Evolutionary conservation across 306 rosid genomes (phyloP), one percentile per base, ranked within the genome.

Genomic region (Clitoria ternatea): DNA sequence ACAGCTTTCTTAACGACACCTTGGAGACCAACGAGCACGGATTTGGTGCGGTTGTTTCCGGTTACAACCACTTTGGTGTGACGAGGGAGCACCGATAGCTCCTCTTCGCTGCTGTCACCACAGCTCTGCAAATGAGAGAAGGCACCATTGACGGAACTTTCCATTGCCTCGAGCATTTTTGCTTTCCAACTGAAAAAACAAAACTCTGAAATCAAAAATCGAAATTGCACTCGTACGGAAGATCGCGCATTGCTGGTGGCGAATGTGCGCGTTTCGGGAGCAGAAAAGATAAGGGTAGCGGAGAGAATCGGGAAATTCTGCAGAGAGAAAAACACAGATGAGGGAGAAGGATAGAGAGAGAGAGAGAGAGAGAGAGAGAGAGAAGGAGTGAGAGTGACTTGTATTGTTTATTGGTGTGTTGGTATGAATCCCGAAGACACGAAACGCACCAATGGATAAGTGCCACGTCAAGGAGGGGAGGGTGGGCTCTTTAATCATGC

Each of bases 1-100:
- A 94, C 99, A 64, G 99, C 99, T 74, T 94, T 94, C 86, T 94
- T 94, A 26, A 94, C 99, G 9, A 94, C 99, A 1, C 99, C 99
- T 64, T 84, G 97, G 1, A 94, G 96, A 50, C 99, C 99, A 40
- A 94, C 97, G 11, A 94, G 99, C 5, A 94, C 99, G 2, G 99
- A 94, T 84, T 94, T 94, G 36, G 99, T 94, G n/a, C 99, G 82
- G 84, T 94, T 94, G 33, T 94, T 94, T 39, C 99, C 99, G 2
- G 97, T 94, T 0, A 94, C 99, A n/a, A 94, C 97, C 18, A 94
- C 99, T 68, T 94, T 94, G 17, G 99, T 94, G 63, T 94, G 99
- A 52, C 96, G 97, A 66, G 99, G 99, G 14, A 94, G 92, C 59
- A 94, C 97, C 0, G 99, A 89, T 0, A 94, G 92, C 87, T 94